Evolutionary conservation across 2,329 filamentous ascomycete species (phyloP), one percentile per base, ranked within the genome.

Genomic region (Trichophyton verrucosum): DNA sequence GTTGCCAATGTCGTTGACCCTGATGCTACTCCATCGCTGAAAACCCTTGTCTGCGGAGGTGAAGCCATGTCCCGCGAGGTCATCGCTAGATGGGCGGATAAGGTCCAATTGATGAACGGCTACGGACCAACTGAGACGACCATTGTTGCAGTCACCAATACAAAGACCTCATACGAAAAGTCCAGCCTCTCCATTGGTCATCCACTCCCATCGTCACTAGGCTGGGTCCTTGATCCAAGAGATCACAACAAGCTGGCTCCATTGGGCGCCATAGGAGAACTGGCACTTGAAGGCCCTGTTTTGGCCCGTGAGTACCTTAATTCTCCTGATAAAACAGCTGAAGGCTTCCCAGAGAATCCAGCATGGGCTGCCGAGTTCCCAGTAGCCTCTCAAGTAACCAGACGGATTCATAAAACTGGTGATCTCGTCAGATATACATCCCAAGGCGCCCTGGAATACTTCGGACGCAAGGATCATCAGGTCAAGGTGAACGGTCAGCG

Each of bases 1-100:
- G 87, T 95, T 0, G 90, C 90, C 15, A 83, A 87, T 1, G 76
- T 94, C 15, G 75, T 95, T 3, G 74, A 85, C 42, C 87, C 89
- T 0, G 64, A 73, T 0, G 85, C 85, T 44, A 84, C 91, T 0
- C 89, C 89, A 0, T 74, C 70, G 1, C 87, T 95, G 0, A 74
- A 85, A 47, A 88, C 94, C 63, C 76, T 96, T 2, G 86, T 94
- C 8, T 90, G 87, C 1, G 87, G 89, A 1, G 91, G 91, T 3
- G 91, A 96, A 72, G 82, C 86, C 0, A 79, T 96, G 73, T 91
- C 87, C 0, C 81, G 84, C 38, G 81, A 82, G 36, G 87, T 95
- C 0, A 82, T 86, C 49, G 76, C 80, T 0, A 79, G 78, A 44
- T 96, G 91, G 91, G 80, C 79, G 22, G 79, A 79, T 0, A 79